Conservation (phyloP, 2,329 filamentous ascomycete species). For the Ambrosiella cleistominuta region DNA sequence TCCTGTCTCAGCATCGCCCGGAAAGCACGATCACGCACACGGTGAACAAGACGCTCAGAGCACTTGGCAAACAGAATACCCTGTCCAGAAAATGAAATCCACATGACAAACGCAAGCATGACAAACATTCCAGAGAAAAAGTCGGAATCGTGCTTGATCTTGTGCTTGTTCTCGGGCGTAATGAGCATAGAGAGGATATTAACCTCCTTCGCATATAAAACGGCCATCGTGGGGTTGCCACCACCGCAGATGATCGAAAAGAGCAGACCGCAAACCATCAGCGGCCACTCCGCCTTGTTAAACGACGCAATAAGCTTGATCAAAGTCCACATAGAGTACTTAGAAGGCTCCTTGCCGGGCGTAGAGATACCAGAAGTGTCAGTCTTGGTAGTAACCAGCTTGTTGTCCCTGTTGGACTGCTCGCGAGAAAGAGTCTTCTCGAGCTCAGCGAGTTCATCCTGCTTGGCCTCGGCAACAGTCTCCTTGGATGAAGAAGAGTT, state of each 20-base stretch:
- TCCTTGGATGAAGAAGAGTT: conserved; percentile 28
- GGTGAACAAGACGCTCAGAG: conserved; percentile 71
- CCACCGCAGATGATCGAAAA: conserved; percentile 64
- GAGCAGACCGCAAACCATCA: conserved; percentile 57
- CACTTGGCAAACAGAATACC: conserved; percentile 65
- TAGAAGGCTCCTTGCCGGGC: conserved; percentile 25
- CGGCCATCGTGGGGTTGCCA: conserved; percentile 53
- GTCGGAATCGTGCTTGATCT: conserved; percentile 52
- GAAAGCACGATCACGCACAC: conserved; percentile 69
- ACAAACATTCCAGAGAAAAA: conserved; percentile 86
- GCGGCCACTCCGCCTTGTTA: conserved; percentile 53
- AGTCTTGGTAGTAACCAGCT: conserved; percentile 37
- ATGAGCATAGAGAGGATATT: conserved; percentile 42
- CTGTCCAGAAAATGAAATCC: conserved; percentile 50
- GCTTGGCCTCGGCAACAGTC: conserved; percentile 19
- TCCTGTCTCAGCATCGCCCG: conserved; percentile 81
- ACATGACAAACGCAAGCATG: conserved; percentile 59
- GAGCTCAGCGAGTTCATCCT: conserved; percentile 23
- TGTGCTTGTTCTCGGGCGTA: conserved; percentile 29
- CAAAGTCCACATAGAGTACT: conserved; percentile 54
- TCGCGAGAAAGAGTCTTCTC: conserved; percentile 25
- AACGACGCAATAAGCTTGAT: conserved; percentile 66
- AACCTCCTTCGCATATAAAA: conserved; percentile 85
- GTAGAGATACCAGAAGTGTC: conserved; percentile 49
- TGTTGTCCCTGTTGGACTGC: conserved; percentile 40